Percentiles rank a stretch among this genome's conserved stretches.
Conservation (phyloP, 1,139 yeast genomes). For the Hansenula anomala region DNA sequence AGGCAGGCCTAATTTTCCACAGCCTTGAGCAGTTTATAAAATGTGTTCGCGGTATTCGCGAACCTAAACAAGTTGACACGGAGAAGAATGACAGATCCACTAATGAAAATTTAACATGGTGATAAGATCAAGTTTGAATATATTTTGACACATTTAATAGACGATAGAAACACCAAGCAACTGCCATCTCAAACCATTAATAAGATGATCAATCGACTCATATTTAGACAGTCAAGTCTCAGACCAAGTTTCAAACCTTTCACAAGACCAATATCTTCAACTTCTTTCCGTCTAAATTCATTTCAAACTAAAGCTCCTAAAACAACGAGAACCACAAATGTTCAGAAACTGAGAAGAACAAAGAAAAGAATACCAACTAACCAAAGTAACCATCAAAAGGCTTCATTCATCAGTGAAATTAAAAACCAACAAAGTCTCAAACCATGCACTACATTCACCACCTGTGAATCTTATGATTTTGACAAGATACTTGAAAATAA, state of each 20-base stretch:
- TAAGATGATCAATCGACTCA: background rate
- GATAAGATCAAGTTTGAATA: too few relatives aligned
- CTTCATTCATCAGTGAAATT: constrained; percentile 5
- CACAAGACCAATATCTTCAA: background rate
- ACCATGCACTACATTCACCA: constrained; percentile 61
- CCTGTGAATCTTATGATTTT: constrained; percentile 66
- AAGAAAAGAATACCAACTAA: constrained; percentile 6
- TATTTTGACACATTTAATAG: background rate
- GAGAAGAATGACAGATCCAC: too few relatives aligned
- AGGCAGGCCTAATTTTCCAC: too few relatives aligned
- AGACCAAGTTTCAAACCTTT: background rate
- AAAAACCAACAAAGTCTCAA: constrained; percentile 8
- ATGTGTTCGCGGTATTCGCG: too few relatives aligned
- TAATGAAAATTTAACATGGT: too few relatives aligned
- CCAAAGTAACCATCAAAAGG: constrained; percentile 8
- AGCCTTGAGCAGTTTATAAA: too few relatives aligned
- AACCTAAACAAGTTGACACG: too few relatives aligned
- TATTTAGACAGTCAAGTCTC: background rate
- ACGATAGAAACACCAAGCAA: background rate
- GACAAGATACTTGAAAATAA: constrained; percentile 28
- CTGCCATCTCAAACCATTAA: background rate
- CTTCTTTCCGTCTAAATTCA: background rate
- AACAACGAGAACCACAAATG: constrained; percentile 13
- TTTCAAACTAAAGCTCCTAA: constrained; percentile 5
- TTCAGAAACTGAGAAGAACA: constrained; percentile 18